Base-by-base conservation (phyloP, 176 grass and related monocot species). In the Rhynchospora pubera region DNA sequence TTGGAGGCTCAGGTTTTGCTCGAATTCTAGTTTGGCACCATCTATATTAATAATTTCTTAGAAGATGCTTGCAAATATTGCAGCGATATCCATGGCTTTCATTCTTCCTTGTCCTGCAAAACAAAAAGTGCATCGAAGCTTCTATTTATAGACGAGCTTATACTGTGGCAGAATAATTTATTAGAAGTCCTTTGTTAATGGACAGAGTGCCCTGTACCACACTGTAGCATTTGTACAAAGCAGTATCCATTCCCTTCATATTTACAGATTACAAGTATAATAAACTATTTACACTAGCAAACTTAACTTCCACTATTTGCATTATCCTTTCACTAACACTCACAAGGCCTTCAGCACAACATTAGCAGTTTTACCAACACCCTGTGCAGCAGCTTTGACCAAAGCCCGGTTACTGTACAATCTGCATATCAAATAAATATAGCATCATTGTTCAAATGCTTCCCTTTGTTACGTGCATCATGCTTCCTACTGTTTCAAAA, bases 341-440 rank as follows among this genome's bases (percentile, higher is more conserved):
- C 67, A 94, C 6, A 94, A 7, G 53, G 87, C 89, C 76, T 91
- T 94, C 83, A 94, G 88, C 39, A 91, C 65, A 89, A 86, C 85
- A 42, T 80, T 94, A 62, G 92, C 43, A 48, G 92, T 86, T 45
- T 75, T 70, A 0, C 39, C 80, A 77, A 90, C 85, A 57, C 89
- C 92, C 77, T 87, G 91, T 5, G 87, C 92, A 24, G 92, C 92
- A 58, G 85, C 87, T 65, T 91, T 91, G 48, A 94, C 18, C 21
- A 90, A 83, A 62, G 84, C 67, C 7, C 89, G 83, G 48, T 90
- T 91, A 57, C 60, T 87, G 78, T 93, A 93, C 84, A 93, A 66
- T 57, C 91, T 93, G 86, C 70, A 83, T 26, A 75, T 75, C 71
- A 75, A 73, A 75, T 53, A 65, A 63, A 24, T 46, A 81, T 44